Percentiles rank a stretch among this genome's conserved stretches.
These are phyloP conservation scores for Aspergillus cavernicola DNA, from an alignment of 495 filamentous ascomycete genomes.

Conservation along the genomic window DNA sequence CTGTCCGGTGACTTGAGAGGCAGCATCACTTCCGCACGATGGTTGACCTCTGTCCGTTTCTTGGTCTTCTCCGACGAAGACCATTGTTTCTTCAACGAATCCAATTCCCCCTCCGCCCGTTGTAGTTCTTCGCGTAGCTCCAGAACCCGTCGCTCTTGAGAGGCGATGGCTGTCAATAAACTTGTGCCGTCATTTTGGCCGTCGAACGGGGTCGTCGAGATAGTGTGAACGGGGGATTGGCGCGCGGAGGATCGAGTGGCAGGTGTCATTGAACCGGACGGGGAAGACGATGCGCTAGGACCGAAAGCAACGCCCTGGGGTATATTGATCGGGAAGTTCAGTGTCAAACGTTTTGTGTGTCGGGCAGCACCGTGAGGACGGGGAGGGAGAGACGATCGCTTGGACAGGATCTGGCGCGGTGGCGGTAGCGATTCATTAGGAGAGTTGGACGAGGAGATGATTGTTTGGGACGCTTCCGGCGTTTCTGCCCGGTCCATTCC, in stretches of 20 bases:
- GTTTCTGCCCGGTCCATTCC: constrained; percentile 30
- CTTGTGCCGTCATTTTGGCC: constrained; percentile 56
- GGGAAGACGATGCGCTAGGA: constrained; percentile 33
- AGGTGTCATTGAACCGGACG: constrained; percentile 39
- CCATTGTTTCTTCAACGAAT: constrained; percentile 78
- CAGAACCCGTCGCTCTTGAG: constrained; percentile 88
- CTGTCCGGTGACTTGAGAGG: constrained; percentile 47
- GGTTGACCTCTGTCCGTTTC: constrained; percentile 63
- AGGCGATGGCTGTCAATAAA: constrained; percentile 85
- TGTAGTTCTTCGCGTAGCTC: constrained; percentile 85
- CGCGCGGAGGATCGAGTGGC: constrained; percentile 32
- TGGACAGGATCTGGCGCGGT: constrained; percentile 22
- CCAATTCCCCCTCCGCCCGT: constrained; percentile 74
- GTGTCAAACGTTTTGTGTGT: constrained; percentile 70
- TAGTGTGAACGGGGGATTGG: constrained; percentile 26
- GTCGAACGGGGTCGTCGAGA: constrained; percentile 43
- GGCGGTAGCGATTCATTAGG: constrained; percentile 10
- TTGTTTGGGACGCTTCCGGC: constrained; percentile 36
- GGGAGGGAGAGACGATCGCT: constrained; percentile 50
- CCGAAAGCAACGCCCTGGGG: constrained; percentile 29
- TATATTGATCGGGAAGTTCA: constrained; percentile 68
- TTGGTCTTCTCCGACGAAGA: constrained; percentile 70
- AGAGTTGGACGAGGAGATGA: constrained; percentile 15
- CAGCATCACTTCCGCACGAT: constrained; percentile 52
- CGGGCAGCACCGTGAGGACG: constrained; percentile 53